Evolutionary conservation across 768 basidiomycete species (phyloP).

Genomic region (Lentinula sp.): DNA sequence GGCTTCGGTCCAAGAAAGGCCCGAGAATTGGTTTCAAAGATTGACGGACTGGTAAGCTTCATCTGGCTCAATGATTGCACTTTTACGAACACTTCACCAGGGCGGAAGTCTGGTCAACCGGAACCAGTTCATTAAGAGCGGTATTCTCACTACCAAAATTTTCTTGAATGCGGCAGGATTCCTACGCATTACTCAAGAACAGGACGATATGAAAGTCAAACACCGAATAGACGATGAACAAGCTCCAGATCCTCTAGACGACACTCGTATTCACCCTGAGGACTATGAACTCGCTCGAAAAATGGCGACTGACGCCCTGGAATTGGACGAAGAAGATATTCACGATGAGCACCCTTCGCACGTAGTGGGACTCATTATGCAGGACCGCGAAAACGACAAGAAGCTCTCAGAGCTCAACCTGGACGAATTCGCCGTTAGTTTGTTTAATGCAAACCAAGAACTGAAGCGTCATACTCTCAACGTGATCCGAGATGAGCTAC

Average conservation of each 20-base stretch:
- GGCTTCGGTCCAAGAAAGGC: conserved; percentile 96
- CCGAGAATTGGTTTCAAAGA: conserved; percentile 75
- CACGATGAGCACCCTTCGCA: conserved; percentile 90
- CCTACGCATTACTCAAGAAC: conserved; percentile 76
- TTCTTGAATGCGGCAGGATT: conserved; percentile 94
- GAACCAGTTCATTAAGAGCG: conserved; percentile 78
- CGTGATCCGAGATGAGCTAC: conserved; percentile 81
- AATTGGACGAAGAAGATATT: conserved; percentile 96
- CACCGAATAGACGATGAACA: conserved; percentile 59
- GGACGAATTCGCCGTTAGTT: conserved; percentile 93
- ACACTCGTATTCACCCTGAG: conserved; percentile 93
- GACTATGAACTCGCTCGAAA: conserved; percentile 97
- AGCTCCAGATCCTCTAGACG: conserved; percentile 84
- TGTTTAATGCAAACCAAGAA: conserved; percentile 77
- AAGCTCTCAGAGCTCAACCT: conserved; percentile 89
- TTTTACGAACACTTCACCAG: conserved; percentile 30
- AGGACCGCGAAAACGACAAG: conserved; percentile 67
- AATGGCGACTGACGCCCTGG: conserved; percentile 96
- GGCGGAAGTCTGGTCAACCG: conserved; percentile 86
- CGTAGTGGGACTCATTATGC: conserved; percentile 82
- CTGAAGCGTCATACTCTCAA: conserved; percentile 88
- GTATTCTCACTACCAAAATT: conserved; percentile 78
- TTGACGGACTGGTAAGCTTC: conserved; percentile 60
- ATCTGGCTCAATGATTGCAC: neutral
- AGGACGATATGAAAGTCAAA: conserved; percentile 48